Base-by-base conservation (phyloP, 1,139 yeast genomes). In the Hyphopichia khmerensis region DNA sequence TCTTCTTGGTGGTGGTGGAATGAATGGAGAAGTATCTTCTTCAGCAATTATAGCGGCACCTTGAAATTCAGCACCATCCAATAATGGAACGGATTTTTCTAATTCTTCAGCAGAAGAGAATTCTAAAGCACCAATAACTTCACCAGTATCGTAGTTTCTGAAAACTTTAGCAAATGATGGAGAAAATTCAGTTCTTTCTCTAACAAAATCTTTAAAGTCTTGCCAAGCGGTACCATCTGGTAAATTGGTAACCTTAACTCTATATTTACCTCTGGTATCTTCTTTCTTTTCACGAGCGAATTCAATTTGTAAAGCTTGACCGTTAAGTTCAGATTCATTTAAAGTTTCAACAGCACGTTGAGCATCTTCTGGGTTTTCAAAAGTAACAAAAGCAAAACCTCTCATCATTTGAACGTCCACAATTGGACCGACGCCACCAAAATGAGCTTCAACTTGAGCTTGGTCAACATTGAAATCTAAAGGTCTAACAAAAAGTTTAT, bases 181-280 rank as follows among this genome's bases (percentile, higher is more conserved):
- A 48, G 80, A 78, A 53, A 76, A 65, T 51, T 77, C 80, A 55
- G 81, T 75, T 58, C 81, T 81, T 50, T 84, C 91, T 63, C 88
- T 73, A 50, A 85, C 86, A 57, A 82, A 80, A 67, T 86, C 95
- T 67, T 86, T 86, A 60, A 86, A 77, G 59, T 85, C 91, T 74
- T 86, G 93, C 95, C 95, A 86, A 42, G 89, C 84, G 44, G 87
- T 77, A 48, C 84, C 83, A 53, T 82, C 86, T 52, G 90, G 90
- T 57, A 86, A 73, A 65, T 80, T 80, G 52, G 79, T 66, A 32
- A 86, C 78, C 59, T 82, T 79, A 46, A 84, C 80, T 73, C 95
- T 80, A 69, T 68, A 80, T 68, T 85, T 83, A 57, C 88, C 88
- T 61, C 83, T 78, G 53, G 84, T 72, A 67, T 70, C 78, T 59